These are phyloP conservation scores for Berberis vulgaris DNA, from an alignment of 164 flowering plant genomes.

Conservation along the genomic window DNA sequence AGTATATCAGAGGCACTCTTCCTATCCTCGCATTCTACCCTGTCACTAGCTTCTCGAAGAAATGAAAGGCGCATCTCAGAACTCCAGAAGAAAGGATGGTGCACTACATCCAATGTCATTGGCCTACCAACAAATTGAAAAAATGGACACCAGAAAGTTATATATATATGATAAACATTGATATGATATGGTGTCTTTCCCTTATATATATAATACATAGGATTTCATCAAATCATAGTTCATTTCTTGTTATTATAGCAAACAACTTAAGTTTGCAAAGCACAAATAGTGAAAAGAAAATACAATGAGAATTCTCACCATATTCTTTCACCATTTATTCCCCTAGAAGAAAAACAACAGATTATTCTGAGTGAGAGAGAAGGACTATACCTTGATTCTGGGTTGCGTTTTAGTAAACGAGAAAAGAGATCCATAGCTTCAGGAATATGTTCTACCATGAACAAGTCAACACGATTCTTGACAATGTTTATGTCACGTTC, in stretches of 20 bases:
- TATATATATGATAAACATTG: background rate
- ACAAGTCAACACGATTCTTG: conserved; percentile 44
- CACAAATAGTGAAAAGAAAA: too few relatives aligned
- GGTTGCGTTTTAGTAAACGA: conserved; percentile 43
- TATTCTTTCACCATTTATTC: background rate
- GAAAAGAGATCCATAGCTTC: conserved; percentile 71
- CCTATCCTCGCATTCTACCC: conserved; percentile 64
- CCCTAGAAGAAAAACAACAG: background rate
- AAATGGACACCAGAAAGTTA: background rate
- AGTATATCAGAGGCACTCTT: conserved; percentile 41
- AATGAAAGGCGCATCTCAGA: conserved; percentile 59
- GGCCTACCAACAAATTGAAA: conserved; percentile 33
- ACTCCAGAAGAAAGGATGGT: conserved; percentile 77
- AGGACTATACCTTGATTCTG: conserved; percentile 41
- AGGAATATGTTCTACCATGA: conserved; percentile 57
- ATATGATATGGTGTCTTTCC: background rate
- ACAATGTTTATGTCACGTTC: conserved; percentile 67
- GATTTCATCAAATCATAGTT: too few relatives aligned
- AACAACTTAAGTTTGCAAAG: too few relatives aligned
- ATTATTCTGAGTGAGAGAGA: background rate
- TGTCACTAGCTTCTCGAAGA: conserved; percentile 68
- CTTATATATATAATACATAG: too few relatives aligned
- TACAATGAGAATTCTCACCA: too few relatives aligned
- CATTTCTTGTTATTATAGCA: too few relatives aligned
- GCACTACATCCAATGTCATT: conserved; percentile 39